These are phyloP conservation scores for Colletotrichum incanum DNA, from an alignment of 2,329 filamentous ascomycete genomes.

Conservation along the genomic window DNA sequence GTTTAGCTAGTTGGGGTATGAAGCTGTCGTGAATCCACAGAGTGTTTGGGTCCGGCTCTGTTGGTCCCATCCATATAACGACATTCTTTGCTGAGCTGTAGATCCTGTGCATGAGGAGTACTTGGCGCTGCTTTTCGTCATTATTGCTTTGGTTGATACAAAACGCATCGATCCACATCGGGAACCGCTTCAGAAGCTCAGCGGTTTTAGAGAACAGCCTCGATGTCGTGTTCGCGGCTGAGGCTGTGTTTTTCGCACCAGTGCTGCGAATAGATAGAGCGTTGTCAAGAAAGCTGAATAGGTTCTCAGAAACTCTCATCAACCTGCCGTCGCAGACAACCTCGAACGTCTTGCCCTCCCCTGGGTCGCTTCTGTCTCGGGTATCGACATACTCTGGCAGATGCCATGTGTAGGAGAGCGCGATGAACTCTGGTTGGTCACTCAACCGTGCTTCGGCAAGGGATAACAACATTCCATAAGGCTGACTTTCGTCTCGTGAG, in stretches of 20 bases:
- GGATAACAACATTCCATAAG: neutral
- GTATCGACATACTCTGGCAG: neutral
- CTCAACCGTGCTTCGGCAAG: neutral
- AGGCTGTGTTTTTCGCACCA: neutral
- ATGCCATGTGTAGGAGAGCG: conserved; percentile 9
- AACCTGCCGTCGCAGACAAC: neutral
- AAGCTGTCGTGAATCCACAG: conserved; percentile 28
- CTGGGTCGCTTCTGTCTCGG: neutral
- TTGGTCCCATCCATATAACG: conserved; percentile 36
- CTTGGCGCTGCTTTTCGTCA: conserved; percentile 40
- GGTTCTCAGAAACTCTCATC: neutral
- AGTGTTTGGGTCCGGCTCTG: neutral
- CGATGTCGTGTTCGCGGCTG: neutral
- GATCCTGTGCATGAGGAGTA: conserved; percentile 43
- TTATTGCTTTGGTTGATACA: conserved; percentile 44
- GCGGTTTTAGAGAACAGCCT: neutral
- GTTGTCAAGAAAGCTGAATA: neutral
- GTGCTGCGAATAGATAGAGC: neutral
- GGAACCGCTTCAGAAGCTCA: neutral
- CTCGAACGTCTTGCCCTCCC: neutral
- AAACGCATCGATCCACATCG: conserved; percentile 44
- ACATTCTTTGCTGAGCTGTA: conserved; percentile 36
- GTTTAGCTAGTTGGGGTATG: neutral
- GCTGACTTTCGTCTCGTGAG: neutral
- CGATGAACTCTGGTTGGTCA: neutral